Conservation (phyloP, 1,284 basidiomycete species). For the Ganoderma boninense region DNA sequence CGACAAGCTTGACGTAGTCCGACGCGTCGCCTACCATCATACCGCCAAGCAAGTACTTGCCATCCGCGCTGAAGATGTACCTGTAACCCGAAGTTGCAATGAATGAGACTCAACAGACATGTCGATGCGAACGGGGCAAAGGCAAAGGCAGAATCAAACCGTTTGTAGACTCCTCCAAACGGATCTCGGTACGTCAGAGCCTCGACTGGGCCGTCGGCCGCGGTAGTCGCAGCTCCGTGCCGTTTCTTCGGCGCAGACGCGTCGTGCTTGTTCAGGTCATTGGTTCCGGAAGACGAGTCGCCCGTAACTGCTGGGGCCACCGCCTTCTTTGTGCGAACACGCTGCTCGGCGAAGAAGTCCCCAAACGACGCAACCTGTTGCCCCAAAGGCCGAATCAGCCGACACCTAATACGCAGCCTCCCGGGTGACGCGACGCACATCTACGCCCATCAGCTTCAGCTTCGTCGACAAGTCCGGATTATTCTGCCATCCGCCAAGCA, state of each 20-base stretch:
- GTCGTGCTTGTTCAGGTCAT: slow-evolving; percentile 28
- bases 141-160: slow-evolving; percentile 46
- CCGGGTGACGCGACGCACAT: slow-evolving; percentile 49
- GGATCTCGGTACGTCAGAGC: slow-evolving; percentile 79
- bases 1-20: slow-evolving; percentile 77
- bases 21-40: slow-evolving; percentile 85
- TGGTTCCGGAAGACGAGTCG: not conserved
- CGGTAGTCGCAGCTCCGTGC: slow-evolving; percentile 36
- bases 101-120: not conserved
- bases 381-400: not conserved
- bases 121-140: too few relatives aligned
- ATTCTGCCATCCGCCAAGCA: slow-evolving; percentile 43
- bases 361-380: slow-evolving; percentile 73
- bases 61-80: slow-evolving; percentile 80
- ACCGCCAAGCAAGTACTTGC: slow-evolving; percentile 77
- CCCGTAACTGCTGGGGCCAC: not conserved
- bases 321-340: slow-evolving; percentile 19
- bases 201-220: slow-evolving; percentile 59
- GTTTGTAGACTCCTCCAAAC: slow-evolving; percentile 76
- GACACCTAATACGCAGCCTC: slow-evolving; percentile 5
- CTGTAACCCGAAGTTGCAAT: slow-evolving; percentile 31
- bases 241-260: slow-evolving; percentile 39
- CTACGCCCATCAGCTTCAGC: slow-evolving; percentile 79
- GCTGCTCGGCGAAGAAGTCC: slow-evolving; percentile 77
- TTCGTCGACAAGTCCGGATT: slow-evolving; percentile 70